Percentiles rank a stretch among this genome's conserved stretches.
Evolutionary conservation across 2,329 filamentous ascomycete species (phyloP).

Genomic region (Dactylellina parvicollis): DNA sequence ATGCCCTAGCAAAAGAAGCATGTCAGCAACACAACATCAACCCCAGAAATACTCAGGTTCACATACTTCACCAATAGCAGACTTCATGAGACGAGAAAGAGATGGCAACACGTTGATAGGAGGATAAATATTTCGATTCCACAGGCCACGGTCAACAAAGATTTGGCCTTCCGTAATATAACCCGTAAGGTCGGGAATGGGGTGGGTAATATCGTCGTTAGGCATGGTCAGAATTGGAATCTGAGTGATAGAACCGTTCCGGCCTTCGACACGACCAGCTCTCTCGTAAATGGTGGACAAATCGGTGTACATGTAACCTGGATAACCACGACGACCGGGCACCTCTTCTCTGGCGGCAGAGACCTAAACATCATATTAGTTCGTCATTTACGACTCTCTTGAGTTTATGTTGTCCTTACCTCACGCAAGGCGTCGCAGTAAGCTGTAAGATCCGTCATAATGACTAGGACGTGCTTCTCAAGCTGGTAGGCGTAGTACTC

Average conservation of each 20-base stretch:
- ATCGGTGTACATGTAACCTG: conserved; percentile 99
- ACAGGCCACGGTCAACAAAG: conserved; percentile 89
- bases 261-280: conserved; percentile 94
- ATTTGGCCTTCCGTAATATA: conserved; percentile 99
- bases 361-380: conserved; percentile 64
- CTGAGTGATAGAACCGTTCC: conserved; percentile 98
- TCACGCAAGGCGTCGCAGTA: conserved; percentile 99
- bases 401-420: conserved; percentile 52
- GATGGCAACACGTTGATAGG: conserved; percentile 99
- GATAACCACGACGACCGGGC: conserved; percentile 97
- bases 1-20: conserved; percentile 70
- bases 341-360: conserved; percentile 98
- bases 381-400: background rate
- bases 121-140: conserved; percentile 98
- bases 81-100: conserved; percentile 99
- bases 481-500: conserved; percentile 99
- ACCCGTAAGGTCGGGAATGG: conserved; percentile 96
- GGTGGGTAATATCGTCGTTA: conserved; percentile 99
- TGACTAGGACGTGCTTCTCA: conserved; percentile 99
- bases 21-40: background rate
- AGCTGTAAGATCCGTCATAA: conserved; percentile 95
- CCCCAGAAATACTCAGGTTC: conserved; percentile 50
- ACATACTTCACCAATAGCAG: conserved; percentile 83
- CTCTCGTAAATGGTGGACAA: conserved; percentile 99
- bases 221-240: conserved; percentile 99